Evolutionary conservation across 257 asterid genomes (phyloP), one percentile per base, ranked within the genome.

Genomic region (Capsicum baccatum): DNA sequence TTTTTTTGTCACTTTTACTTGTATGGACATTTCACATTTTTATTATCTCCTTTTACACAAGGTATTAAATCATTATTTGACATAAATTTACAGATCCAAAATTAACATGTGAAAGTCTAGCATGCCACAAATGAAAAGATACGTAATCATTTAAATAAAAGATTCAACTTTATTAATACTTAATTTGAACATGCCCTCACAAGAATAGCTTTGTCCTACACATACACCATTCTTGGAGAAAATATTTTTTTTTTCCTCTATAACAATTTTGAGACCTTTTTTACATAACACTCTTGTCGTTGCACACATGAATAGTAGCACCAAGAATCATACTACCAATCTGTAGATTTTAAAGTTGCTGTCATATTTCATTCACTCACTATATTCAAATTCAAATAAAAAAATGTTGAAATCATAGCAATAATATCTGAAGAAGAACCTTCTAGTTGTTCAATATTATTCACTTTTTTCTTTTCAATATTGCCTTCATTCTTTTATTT

Each of bases 1-100:
- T 52, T 4, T 55, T 55, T 21, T 52, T 4, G 42, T 54, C 9
- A n/a, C 15, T 37, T 70, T 83, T n/a, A 47, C 15, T 74, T 83
- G 74, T 3, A 73, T 39, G 48, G 39, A 83, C 14, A 50, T 26
- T 73, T 73, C 48, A 73, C 55, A 73, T 83, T 83, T 26, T 26
- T 26, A 26, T 26, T 26, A 13, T 16, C 12, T 6, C 6, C 6
- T 1, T 14, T 44, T 3, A 2, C 14, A 9, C 12, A 39, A 0
- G 10, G 3, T 3, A 80, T 60, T 5, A 59, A 14, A 1, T 7
- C 58, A 42, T 39, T 9, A 21, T 42, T 60, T 0, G 37, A 39
- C 73, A 60, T 80, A 44, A 35, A 57, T 39, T 9, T 1, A 59
- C 15, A 6, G 4, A 1, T 44, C 0, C 17, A 59, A 7, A 6